Percentiles rank a stretch among this genome's conserved stretches.
Conservation (phyloP, 1,139 yeast species). For the Nakaseomyces glabratus region DNA sequence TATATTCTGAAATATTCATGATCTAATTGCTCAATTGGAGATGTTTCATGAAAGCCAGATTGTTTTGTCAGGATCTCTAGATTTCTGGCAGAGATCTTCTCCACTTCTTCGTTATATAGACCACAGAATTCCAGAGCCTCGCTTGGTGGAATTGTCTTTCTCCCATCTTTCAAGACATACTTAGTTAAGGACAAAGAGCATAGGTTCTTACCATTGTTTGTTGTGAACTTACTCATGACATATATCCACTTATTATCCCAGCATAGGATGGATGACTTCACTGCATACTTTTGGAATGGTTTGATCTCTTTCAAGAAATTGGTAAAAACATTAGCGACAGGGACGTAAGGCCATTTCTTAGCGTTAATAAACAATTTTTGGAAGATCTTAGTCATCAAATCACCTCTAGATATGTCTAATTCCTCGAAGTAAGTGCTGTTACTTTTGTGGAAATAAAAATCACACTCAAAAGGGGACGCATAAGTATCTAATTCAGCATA, state of each 20-base stretch:
- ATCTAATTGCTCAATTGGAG: conserved; percentile 18
- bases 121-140: conserved; percentile 52
- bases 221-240: conserved; percentile 45
- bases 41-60: conserved; percentile 28
- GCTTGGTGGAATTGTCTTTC: conserved; percentile 60
- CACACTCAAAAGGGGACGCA: conserved; percentile 74
- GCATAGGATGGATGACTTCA: conserved; percentile 55
- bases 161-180: conserved; percentile 67
- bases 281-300: conserved; percentile 50
- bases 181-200: conserved; percentile 64
- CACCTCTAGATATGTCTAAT: conserved; percentile 69
- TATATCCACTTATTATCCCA: conserved; percentile 89
- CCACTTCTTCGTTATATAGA: conserved; percentile 45
- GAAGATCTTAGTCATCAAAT: conserved; percentile 48
- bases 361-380: conserved; percentile 42
- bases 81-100: conserved; percentile 35
- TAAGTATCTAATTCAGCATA: conserved; percentile 42
- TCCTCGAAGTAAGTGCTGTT: conserved; percentile 83
- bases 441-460: conserved; percentile 77
- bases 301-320: conserved; percentile 64
- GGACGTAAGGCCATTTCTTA: conserved; percentile 54
- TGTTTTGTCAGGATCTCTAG: conserved; percentile 24
- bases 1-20: conserved; percentile 10
- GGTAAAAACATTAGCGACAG: conserved; percentile 66
- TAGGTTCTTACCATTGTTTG: conserved; percentile 34